These are phyloP conservation scores for Xylaria multiplex DNA, from an alignment of 2,329 filamentous ascomycete species.

Conservation along the genomic window DNA sequence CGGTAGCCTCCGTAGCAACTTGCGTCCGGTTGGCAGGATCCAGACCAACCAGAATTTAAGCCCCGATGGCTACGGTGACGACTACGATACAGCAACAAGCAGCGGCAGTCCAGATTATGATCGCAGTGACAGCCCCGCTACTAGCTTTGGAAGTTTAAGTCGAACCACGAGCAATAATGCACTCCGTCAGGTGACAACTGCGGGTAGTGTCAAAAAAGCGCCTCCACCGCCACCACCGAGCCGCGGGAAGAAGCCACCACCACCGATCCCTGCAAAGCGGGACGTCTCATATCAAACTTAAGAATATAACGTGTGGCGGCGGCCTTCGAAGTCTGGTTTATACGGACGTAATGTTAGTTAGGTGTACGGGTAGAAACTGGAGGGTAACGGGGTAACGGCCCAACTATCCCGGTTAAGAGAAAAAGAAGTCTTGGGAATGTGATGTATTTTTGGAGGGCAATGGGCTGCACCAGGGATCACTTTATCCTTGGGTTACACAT, in stretches of 20 bases:
- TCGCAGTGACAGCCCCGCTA: conserved; percentile 65
- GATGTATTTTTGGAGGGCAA: background rate
- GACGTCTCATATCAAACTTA: conserved; percentile 41
- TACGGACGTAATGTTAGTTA: background rate
- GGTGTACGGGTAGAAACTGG: background rate
- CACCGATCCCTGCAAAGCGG: conserved; percentile 58
- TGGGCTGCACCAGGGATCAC: background rate
- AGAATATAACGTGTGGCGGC: background rate
- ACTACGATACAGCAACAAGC: conserved; percentile 61
- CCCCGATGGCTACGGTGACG: conserved; percentile 60
- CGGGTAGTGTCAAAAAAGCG: conserved; percentile 50
- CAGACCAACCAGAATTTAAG: conserved; percentile 51
- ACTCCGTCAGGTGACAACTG: conserved; percentile 37
- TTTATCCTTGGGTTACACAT: conserved; percentile 2
- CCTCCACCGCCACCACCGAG: conserved; percentile 60
- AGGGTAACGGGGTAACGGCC: background rate
- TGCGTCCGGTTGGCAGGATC: conserved; percentile 59
- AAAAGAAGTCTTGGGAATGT: background rate
- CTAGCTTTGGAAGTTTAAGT: conserved; percentile 65
- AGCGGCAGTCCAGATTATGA: conserved; percentile 64
- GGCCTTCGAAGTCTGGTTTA: background rate
- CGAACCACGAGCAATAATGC: conserved; percentile 55
- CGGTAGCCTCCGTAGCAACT: conserved; percentile 53
- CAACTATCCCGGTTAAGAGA: background rate
- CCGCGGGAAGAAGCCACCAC: conserved; percentile 64